Base-by-base conservation (phyloP, 768 basidiomycete genomes). In the Boletus barrowsii region DNA sequence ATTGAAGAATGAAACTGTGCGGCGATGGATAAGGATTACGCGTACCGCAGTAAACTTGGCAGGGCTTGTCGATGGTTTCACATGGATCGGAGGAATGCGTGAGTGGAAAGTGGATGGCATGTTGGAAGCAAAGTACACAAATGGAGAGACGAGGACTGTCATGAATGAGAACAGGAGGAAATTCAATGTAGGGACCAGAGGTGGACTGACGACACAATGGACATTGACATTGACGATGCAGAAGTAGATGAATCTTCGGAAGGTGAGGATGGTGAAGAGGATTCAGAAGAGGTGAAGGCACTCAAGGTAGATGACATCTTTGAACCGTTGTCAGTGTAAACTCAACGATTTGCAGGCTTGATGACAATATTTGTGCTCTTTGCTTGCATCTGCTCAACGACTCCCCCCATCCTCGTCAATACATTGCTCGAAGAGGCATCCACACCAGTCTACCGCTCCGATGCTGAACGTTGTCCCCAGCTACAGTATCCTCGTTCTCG, bases 401-500 rank as follows among this genome's bases (percentile, higher is more conserved):
- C 36, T 49, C 0, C 35, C 70, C 1, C 55, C 70, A 29, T 50
- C 65, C 5, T 53, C 65, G 42, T 63, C 59, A 59, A 67, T 59
- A 43, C 54, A 71, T 49, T 65, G 69, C 45, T 49, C 70, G 44
- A 65, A 56, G 62, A 58, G 66, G 56, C 54, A 57, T 52, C 36
- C 67, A 37, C 63, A 68, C 30, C 69, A 68, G 53, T 59, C 67
- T 17, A 57, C 62, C 29, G 68, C 67, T 14, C 73, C 78, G 13
- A 70, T 72, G 10, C 68, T 90, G 17, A 73, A 75, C 45, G 81
- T 93, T 60, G 74, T 90, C 6, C 80, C 90, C 4, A 96, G 96
- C 3, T 97, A 93, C 72, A 93, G 93, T 10, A 77, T 88, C 42
- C 86, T 99, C 53, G 87, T 99, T 29, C 76, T 96, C 64, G 96